Conservation (phyloP, 2,329 filamentous ascomycete species). For the Tolypocladium ophioglossoides region DNA sequence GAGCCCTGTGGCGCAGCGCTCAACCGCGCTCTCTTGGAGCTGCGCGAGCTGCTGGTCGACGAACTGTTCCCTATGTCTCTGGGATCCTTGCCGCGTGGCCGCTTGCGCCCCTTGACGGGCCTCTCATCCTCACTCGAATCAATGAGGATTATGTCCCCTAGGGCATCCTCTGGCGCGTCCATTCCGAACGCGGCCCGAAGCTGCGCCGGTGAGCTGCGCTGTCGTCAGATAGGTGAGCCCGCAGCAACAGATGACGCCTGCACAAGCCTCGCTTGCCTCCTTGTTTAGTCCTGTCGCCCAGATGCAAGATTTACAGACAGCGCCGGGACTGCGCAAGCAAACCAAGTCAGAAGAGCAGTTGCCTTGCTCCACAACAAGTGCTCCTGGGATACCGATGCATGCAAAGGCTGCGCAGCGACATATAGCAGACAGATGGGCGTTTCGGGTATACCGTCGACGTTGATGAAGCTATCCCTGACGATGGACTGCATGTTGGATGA, state of each 20-base stretch:
- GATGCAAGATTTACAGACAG: too few species aligned
- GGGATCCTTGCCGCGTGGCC: background rate
- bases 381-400: background rate
- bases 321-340: background rate
- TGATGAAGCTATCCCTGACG: background rate
- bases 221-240: background rate
- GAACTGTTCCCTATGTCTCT: background rate
- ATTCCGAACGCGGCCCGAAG: conserved; percentile 2
- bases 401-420: background rate
- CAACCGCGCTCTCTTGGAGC: conserved; percentile 10
- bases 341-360: background rate
- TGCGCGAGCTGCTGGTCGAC: conserved; percentile 1
- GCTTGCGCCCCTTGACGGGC: background rate
- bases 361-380: background rate
- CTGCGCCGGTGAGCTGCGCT: background rate
- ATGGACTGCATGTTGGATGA: background rate
- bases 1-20: conserved; percentile 7
- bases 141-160: conserved; percentile 11
- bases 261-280: too few species aligned
- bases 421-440: background rate
- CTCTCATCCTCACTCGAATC: conserved; percentile 1
- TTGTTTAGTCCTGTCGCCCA: too few species aligned
- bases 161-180: conserved; percentile 6
- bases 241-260: background rate
- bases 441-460: background rate